Evolutionary conservation across 164 flowering plant genomes (phyloP), one percentile per base, ranked within the genome.

Genomic region (Berberis vulgaris): DNA sequence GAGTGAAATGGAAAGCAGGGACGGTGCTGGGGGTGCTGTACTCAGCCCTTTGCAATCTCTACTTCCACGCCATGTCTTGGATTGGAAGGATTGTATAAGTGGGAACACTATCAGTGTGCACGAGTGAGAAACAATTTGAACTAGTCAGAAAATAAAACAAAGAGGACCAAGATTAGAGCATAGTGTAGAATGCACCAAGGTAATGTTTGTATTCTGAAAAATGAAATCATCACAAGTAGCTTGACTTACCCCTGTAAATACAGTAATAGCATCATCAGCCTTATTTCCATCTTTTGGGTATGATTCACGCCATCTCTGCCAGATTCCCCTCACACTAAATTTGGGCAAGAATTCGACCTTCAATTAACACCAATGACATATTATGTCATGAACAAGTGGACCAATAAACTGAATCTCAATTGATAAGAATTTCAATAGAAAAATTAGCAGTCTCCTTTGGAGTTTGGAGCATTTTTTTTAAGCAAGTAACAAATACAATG

Each of bases 281-380:
- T 77, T 83, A 7, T 64, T 67, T 66, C 88, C 87, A 67, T 88
- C 83, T 44, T 67, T n/a, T 50, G 92, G 92, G 69, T 87, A 89
- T 73, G 97, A 95, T 75, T 91, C 96, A 52, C 97, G 85, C 94
- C 91, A 95, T 76, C 99, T 88, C 73, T 89, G 82, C 99, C 99
- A 95, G 71, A 95, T 80, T 74, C 97, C 97, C 62, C 97, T 87
- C 65, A 95, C 99, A 78, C 94, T 91, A 71, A 95, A 95, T 70
- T 89, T 95, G 59, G 97, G 94, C 86, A 95, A 72, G 77, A 95
- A 95, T 75, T 95, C 96, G 75, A 95, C 95, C 99, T 95, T 78
- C 76, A 81, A 73, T 46, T 39, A 49, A 55, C 59, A 45, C 44
- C 52, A 49, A 47, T 64, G 11, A 76, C 39, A 53, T 54, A 13